Evolutionary conservation across 805 yeast genomes (phyloP), one percentile per base, ranked within the genome.

Genomic region (Ogataea minuta): DNA sequence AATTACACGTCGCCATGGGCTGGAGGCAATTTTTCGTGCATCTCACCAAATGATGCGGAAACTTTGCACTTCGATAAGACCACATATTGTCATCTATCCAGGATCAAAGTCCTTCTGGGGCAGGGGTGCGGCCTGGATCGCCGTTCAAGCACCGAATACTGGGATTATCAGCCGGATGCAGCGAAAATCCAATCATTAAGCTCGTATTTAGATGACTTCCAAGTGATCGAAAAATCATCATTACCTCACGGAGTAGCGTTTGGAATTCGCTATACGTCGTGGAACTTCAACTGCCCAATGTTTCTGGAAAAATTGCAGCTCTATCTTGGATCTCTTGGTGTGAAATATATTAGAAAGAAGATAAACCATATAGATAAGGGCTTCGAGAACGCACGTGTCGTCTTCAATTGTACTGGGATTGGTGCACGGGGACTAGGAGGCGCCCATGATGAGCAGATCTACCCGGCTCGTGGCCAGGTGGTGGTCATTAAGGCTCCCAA

Each of bases 1-100:
- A 68, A 75, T 34, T 86, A 81, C 59, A 79, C 95, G 1, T 82
- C 90, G 0, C 95, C 95, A 0, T 82, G 83, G 75, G 95, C 95
- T 0, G 83, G 83, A 17, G 82, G 79, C 6, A 77, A 77, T 54
- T 77, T 76, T 52, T 71, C 79, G 3, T 67, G 75, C 45, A 80
- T 82, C 32, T 72, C 85, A 0, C 84, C 80, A 2, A 69, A 72
- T 43, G 84, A 79, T 48, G 59, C 59, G 2, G 67, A 62, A n/a
- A 67, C 75, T 0, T 50, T 80, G 36, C 56, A 54, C 4, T 78
- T 66, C 49, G 90, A 82, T 53, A 71, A 70, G 53, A 67, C 63
- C 50, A 79, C 88, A 2, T 84, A 79, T 55, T 54, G 65, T 15
- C 68, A 74, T 50, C 57, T 83, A 30, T 52, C 45, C 3, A 52